Evolutionary conservation across 352 stramenopile species (phyloP).

Genomic region (Globisporangium barbulae): DNA sequence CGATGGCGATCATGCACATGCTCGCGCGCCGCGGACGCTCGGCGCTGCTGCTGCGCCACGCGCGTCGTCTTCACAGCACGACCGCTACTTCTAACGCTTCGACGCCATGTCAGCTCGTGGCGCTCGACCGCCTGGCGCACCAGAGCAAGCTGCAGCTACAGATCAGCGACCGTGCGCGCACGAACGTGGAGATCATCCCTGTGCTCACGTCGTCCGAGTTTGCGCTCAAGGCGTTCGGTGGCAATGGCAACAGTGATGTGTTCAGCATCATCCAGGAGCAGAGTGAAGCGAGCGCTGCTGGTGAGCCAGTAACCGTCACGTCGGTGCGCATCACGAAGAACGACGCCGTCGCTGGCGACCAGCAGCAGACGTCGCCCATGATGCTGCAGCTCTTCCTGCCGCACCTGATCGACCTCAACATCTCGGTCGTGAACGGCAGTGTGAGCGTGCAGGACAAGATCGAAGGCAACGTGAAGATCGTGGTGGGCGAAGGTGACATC

Average conservation of each 20-base stretch:
- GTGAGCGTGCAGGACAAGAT: slow-evolving; percentile 60
- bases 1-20: neutral
- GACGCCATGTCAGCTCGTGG: slow-evolving; percentile 20
- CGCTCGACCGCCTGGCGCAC: slow-evolving; percentile 36
- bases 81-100: neutral
- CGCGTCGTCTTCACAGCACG: slow-evolving; percentile 3
- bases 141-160: slow-evolving; percentile 43
- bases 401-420: slow-evolving; percentile 39
- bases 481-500: slow-evolving; percentile 56
- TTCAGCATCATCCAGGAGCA: slow-evolving; percentile 29
- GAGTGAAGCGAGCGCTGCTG: neutral
- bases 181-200: slow-evolving; percentile 44
- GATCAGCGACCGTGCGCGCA: slow-evolving; percentile 27
- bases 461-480: slow-evolving; percentile 69
- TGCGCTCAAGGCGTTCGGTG: slow-evolving; percentile 26
- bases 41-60: slow-evolving; percentile 2
- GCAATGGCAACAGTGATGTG: neutral
- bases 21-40: slow-evolving; percentile 1
- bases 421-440: slow-evolving; percentile 43
- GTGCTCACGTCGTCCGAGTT: slow-evolving; percentile 52
- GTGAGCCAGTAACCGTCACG: neutral
- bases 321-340: slow-evolving; percentile 33
- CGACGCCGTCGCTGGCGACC: neutral
- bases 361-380: neutral
- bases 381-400: slow-evolving; percentile 37